Percentiles rank a stretch among this genome's conserved stretches.
Evolutionary conservation across 2,329 filamentous ascomycete genomes (phyloP).

Genomic region (Calonectria hongkongensis): DNA sequence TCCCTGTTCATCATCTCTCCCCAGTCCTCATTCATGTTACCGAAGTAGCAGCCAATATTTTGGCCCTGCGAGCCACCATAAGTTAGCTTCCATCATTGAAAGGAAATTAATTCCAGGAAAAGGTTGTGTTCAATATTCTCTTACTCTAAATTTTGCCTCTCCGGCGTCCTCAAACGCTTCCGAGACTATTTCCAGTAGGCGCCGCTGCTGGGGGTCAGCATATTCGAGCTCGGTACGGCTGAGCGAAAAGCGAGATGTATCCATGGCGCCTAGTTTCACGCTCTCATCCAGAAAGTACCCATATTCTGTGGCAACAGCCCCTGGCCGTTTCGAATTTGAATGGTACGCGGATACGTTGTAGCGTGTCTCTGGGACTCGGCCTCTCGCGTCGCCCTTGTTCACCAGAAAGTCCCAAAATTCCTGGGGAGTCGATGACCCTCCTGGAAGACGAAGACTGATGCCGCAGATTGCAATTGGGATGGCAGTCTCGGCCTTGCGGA

Average conservation of each 20-base stretch:
- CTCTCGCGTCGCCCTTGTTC: background rate
- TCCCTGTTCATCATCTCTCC: background rate
- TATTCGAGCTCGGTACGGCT: conserved; percentile 23
- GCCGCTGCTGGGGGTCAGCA: conserved; percentile 3
- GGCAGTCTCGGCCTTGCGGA: too few species aligned
- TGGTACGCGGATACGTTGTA: conserved; percentile 43
- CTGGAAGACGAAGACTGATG: background rate
- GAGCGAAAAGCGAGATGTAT: conserved; percentile 31
- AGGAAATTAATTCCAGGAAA: too few species aligned
- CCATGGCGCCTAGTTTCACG: conserved; percentile 22
- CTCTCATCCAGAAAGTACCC: conserved; percentile 42
- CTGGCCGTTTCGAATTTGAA: conserved; percentile 14
- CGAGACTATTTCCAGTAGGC: background rate
- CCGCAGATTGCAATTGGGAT: background rate
- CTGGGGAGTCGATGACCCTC: background rate
- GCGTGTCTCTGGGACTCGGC: conserved; percentile 36
- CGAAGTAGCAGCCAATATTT: background rate
- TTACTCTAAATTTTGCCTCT: background rate
- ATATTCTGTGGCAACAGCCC: conserved; percentile 33
- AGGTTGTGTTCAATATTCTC: too few species aligned
- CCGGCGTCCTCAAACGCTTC: conserved; percentile 7
- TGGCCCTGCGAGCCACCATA: too few species aligned
- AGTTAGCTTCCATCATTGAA: too few species aligned
- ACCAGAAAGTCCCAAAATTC: background rate
- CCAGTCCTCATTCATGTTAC: conserved; percentile 1